Percentiles rank a stretch among this genome's conserved stretches.
Evolutionary conservation across 345 rosid species (phyloP).

Genomic region (Acer saccharum): DNA sequence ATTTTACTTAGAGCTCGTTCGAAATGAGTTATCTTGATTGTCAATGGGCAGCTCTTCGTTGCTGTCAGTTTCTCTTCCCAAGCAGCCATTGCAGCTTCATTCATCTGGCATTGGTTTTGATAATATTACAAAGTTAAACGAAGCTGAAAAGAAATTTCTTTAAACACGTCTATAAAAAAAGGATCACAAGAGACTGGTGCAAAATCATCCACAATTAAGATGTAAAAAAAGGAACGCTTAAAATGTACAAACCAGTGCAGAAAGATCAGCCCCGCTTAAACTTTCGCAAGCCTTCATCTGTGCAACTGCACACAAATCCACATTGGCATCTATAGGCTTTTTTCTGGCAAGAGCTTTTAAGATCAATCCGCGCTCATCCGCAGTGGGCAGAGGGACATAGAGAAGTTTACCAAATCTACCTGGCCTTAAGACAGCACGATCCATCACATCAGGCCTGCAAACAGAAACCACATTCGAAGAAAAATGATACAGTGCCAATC

Average conservation of each 20-base stretch:
- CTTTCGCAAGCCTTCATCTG: slow-evolving; percentile 63
- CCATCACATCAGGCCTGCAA: slow-evolving; percentile 37
- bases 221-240: background rate
- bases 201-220: too few species aligned
- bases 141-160: background rate
- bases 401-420: slow-evolving; percentile 93
- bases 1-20: slow-evolving; percentile 55
- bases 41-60: slow-evolving; percentile 20
- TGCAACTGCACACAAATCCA: slow-evolving; percentile 72
- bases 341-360: slow-evolving; percentile 71
- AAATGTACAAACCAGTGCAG: slow-evolving; percentile 59
- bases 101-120: slow-evolving; percentile 44
- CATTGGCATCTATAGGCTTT: slow-evolving; percentile 70
- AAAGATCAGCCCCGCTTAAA: slow-evolving; percentile 94
- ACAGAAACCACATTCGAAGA: too few species aligned
- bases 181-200: too few species aligned
- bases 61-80: slow-evolving; percentile 46
- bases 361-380: slow-evolving; percentile 79
- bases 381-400: slow-evolving; percentile 75
- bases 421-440: slow-evolving; percentile 82
- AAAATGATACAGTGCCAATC: too few species aligned
- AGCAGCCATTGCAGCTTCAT: slow-evolving; percentile 76
- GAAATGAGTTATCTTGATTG: slow-evolving; percentile 60
- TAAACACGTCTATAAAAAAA: background rate
- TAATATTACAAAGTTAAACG: background rate